Base-by-base conservation (phyloP, 2,329 filamentous ascomycete species). In the Fusarium sp. region DNA sequence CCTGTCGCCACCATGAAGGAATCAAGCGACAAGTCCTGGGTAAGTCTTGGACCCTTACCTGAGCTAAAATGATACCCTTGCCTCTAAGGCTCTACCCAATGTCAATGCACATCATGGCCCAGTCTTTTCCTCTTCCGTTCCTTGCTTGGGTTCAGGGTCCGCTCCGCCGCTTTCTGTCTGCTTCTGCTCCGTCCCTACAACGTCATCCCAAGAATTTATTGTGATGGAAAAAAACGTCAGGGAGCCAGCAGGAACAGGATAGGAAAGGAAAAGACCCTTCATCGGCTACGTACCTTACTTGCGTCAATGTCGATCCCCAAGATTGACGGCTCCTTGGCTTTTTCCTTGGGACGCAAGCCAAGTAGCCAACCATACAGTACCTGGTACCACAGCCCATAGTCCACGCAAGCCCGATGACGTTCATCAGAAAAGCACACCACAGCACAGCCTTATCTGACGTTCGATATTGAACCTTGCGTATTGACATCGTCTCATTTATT, bases 21-120 rank as follows among this genome's bases (percentile, higher is more conserved):
- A 72, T 76, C 60, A 74, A 77, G 59, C 32, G 83, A 85, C 74
- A 86, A 87, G 77, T 79, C 84, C 69, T 86, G 84, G 84, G 84
- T 86, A 78, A 74, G 81, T 59, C 57, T 51, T 49, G 60, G 60
- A 65, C 53, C 62, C 60, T 48, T 65, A 59, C 42, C 42, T 59
- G 60, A 59, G 62, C 47, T 59, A 65, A 42, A 51, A 27, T 13
- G 21, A 60, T 25, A 32, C 45, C 42, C 62, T 53, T 34, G 28
- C 25, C 46, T 30, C 12, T 30, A 30, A 30, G 28, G 28, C 23
- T 64, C 59, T 37, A 4, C 34, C 32, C 32, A 51, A 46, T 28
- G 55, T 68, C 49, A 25, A 62, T 63, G 51, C 50, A 55, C 43
- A 50, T 55, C 54, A 32, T 43, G 58, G 49, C 63, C 66, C 64